Evolutionary conservation across 495 filamentous ascomycete genomes (phyloP), one percentile per base, ranked within the genome.

Genomic region (Aspergillus funiculosus): DNA sequence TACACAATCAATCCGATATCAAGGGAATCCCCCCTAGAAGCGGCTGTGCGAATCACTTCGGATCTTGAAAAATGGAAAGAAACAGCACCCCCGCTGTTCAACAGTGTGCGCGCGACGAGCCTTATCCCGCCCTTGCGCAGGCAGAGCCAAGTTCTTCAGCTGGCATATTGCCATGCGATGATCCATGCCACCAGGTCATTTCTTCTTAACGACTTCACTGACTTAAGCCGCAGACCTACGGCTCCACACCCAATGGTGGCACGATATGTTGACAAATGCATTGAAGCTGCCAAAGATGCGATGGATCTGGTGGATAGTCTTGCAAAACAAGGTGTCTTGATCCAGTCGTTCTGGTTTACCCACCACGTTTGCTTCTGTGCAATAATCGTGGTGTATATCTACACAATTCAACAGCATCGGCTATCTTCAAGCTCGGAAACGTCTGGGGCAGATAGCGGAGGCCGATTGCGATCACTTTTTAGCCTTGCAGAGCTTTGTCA

Each of bases 151-250:
- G 68, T 79, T n/a, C 59, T 82, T 9, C 66, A 67, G 38, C 57
- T 81, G 15, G 69, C 77, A 9, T 71, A 75, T 46, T 65, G 62
- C 4, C 76, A 80, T 44, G 73, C 74, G 3, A 65, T 71, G 41
- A 79, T 82, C 25, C 69, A 80, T 24, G 60, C 72, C 6, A 74
- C 67, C n/a, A 69, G 79, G n/a, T 75, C 73, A 29, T 75, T 79
- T 20, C 62, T 82, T 19, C 57, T 80, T 7, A 71, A 66, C 39
- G 72, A 75, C 43, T 76, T 75, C 43, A 68, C 71, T 15, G 64
- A 74, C 45, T 55, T 71, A 13, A 65, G 60, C 43, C 62, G 64
- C 20, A 43, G 63, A 24, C 59, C 66, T 7, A 38, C 47, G 46
- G 54, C 61, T n/a, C 58, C 64, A 5, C 53, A 61, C 43, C 56